Evolutionary conservation across 495 filamentous ascomycete genomes (phyloP), one percentile per base, ranked within the genome.

Genomic region (Penicillium nucicola): DNA sequence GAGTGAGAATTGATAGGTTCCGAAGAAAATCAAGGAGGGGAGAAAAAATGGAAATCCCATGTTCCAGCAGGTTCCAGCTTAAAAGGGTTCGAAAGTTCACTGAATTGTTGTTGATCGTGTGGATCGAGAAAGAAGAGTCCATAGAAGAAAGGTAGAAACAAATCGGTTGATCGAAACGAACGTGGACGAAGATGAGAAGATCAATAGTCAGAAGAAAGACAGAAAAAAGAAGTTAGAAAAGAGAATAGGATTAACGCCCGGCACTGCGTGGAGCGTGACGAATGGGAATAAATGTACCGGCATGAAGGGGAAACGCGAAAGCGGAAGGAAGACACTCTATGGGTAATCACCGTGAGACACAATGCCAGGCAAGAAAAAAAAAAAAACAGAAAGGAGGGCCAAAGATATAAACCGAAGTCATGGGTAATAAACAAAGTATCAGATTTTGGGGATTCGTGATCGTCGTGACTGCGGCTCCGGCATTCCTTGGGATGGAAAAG

Each of bases 401-500:
- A 48, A 54, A 48, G 52, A 58, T 52, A 67, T 60, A 45, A 56
- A 58, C 56, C 49, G 48, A 60, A 55, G 59, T 58, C 60, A 56
- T 66, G 62, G 66, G 64, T 58, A 68, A 66, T 67, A 64, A 67
- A 67, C 62, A 63, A 58, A 51, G 34, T 45, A 36, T 55, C 56
- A 60, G 46, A 62, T 62, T 65, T 65, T 63, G 38, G 52, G 59
- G 48, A 65, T 60, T 75, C 74, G 64, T 77, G 55, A 75, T 72
- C 70, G 66, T 75, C 69, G 66, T 73, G 62, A 67, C 71, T 68
- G 65, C 67, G 67, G 60, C 54, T 57, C 59, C 52, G 57, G 59
- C 56, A 47, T 34, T 19, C 39, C 7, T 34, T 11, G 9, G 38
- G 18, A 25, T 39, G 32, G 9, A 34, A 41, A 9, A 28, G 25